These are phyloP conservation scores for Brassica cretica DNA, from an alignment of 345 rosid species.

Conservation along the genomic window DNA sequence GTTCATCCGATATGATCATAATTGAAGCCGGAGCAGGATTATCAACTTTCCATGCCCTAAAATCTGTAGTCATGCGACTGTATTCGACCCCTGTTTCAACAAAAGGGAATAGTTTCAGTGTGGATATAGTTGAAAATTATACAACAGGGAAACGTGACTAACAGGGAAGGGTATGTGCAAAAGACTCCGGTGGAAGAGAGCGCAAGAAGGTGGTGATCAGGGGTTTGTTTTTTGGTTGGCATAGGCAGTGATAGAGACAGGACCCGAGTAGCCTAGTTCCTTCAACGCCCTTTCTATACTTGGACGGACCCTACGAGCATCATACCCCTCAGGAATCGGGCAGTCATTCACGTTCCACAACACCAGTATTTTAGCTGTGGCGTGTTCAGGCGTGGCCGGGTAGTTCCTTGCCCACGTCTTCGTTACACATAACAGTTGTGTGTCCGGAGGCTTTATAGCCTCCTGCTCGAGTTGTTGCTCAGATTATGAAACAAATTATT, in stretches of 20 bases:
- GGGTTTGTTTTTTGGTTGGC: not conserved
- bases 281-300: not conserved
- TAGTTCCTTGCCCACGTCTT: not conserved
- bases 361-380: not conserved
- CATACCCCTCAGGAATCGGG: not conserved
- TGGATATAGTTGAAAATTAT: too few relatives aligned
- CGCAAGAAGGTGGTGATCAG: not conserved
- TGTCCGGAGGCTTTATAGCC: not conserved
- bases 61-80: not conserved
- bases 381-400: not conserved
- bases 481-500: not conserved
- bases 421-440: not conserved
- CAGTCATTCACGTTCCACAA: not conserved
- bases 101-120: not conserved
- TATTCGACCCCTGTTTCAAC: not conserved
- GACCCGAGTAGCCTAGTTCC: not conserved
- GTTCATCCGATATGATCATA: slow-evolving; percentile 4
- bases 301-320: not conserved
- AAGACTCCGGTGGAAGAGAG: not conserved
- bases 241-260: not conserved
- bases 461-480: not conserved
- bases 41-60: not conserved
- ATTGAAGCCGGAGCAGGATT: slow-evolving; percentile 16
- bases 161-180: not conserved
- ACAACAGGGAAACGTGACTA: not conserved